Percentiles rank a stretch among this genome's conserved stretches.
phyloP scores from a whole-genome alignment of 2,329 filamentous ascomycete species.

The Orbilia javanica region DNA sequence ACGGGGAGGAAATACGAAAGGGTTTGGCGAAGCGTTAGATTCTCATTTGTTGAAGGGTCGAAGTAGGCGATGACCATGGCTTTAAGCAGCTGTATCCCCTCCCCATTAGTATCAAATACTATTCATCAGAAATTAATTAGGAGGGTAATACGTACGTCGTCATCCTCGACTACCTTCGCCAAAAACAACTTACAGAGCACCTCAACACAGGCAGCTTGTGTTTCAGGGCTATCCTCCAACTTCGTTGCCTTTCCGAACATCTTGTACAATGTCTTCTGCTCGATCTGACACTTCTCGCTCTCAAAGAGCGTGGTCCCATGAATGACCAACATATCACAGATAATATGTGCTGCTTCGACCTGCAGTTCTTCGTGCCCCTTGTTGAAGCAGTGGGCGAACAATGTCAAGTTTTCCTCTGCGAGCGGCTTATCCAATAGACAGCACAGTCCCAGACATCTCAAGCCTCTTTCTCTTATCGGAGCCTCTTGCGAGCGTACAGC shows the following conservation, averaged over 20 bases:
- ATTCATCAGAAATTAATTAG: background rate
- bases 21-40: constrained; percentile 85
- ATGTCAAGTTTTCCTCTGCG: constrained; percentile 87
- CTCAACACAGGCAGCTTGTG: constrained; percentile 84
- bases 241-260: constrained; percentile 87
- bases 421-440: constrained; percentile 91
- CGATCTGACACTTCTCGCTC: constrained; percentile 67
- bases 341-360: constrained; percentile 88
- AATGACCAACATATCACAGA: constrained; percentile 91
- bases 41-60: constrained; percentile 82
- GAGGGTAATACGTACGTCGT: constrained; percentile 56
- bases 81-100: constrained; percentile 74
- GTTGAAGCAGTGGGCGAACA: constrained; percentile 96
- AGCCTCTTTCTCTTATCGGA: constrained; percentile 88
- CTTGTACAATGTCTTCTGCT: constrained; percentile 78
- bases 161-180: constrained; percentile 79
- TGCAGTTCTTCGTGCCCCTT: constrained; percentile 92
- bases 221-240: constrained; percentile 76
- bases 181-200: constrained; percentile 89
- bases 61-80: constrained; percentile 89
- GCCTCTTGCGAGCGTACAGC: constrained; percentile 94
- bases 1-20: constrained; percentile 95
- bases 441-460: constrained; percentile 90
- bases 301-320: constrained; percentile 83
- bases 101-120: background rate